Conservation (phyloP, 176 grass and related monocot species). For the Eremochloa ophiuroides region DNA sequence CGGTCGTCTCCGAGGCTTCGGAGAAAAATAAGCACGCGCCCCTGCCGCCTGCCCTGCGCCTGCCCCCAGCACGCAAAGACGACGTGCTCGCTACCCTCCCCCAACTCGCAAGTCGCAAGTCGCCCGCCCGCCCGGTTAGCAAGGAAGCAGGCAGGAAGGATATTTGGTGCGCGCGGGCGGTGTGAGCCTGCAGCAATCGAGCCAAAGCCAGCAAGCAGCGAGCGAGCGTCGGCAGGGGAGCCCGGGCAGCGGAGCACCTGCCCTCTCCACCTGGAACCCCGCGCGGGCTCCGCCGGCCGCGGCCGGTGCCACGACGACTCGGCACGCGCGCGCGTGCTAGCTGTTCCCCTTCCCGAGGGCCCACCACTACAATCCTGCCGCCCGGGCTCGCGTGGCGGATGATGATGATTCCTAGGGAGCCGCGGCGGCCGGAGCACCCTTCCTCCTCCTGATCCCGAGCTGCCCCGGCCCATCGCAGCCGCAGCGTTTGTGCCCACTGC, state of each 20-base stretch:
- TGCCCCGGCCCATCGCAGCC: not conserved
- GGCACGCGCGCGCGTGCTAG: not conserved
- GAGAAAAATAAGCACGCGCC: not conserved
- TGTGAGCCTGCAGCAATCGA: conserved; percentile 8
- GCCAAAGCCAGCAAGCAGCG: not conserved
- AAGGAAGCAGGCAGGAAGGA: not conserved
- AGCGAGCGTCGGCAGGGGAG: not conserved
- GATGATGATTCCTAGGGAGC: conserved; percentile 35
- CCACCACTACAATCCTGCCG: not conserved
- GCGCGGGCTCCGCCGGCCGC: not conserved
- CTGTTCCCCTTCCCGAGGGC: not conserved
- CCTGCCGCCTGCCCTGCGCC: too few relatives aligned
- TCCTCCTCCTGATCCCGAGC: conserved; percentile 11
- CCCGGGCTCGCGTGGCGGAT: not conserved
- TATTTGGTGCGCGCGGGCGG: conserved; percentile 18
- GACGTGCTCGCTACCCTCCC: not conserved
- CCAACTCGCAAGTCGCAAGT: not conserved
- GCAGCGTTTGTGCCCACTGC: not conserved
- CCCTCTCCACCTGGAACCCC: not conserved
- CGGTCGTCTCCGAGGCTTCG: not conserved
- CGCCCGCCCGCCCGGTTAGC: not conserved
- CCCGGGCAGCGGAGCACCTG: not conserved
- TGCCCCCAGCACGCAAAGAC: not conserved
- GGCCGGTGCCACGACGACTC: not conserved
- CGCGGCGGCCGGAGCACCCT: not conserved